Evolutionary conservation across 352 stramenopile species (phyloP).

Genomic region (Pythium aristosporum): DNA sequence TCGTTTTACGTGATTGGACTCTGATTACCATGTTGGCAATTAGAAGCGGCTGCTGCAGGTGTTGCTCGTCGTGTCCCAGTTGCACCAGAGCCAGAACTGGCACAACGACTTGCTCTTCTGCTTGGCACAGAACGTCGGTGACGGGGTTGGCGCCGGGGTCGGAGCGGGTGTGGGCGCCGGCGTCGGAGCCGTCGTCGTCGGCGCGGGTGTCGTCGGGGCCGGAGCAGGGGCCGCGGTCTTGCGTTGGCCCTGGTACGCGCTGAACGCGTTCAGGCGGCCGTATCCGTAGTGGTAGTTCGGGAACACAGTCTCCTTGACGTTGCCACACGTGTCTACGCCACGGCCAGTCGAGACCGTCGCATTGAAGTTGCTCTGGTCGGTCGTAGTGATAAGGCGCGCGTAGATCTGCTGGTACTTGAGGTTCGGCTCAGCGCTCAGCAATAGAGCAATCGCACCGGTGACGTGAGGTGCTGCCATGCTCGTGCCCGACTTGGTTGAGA

Average conservation of each 20-base stretch:
- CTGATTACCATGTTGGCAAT: too few relatives aligned
- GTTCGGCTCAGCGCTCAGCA: conserved; percentile 21
- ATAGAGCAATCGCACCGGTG: conserved; percentile 29
- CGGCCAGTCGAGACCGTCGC: conserved; percentile 4
- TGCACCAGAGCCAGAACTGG: too few relatives aligned
- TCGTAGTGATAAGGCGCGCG: conserved; percentile 17
- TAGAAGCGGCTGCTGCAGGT: too few relatives aligned
- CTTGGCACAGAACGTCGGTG: too few relatives aligned
- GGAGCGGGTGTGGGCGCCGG: not conserved
- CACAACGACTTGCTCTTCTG: too few relatives aligned
- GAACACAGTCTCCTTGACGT: conserved; percentile 26
- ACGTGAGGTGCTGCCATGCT: conserved; percentile 36
- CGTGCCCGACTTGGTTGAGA: conserved; percentile 27
- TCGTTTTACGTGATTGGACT: too few relatives aligned
- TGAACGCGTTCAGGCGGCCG: conserved; percentile 34
- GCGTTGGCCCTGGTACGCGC: conserved; percentile 1
- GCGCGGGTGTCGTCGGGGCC: not conserved
- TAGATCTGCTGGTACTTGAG: conserved; percentile 26
- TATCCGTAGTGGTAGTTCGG: conserved; percentile 48
- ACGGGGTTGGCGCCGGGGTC: not conserved
- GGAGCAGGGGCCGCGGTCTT: not conserved
- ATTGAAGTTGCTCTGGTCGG: conserved; percentile 18
- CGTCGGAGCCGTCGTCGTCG: not conserved
- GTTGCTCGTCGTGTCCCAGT: too few relatives aligned
- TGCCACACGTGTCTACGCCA: conserved; percentile 26